A percentile compares a stretch with the other conserved stretches of the same genome.
Evolutionary conservation across 345 rosid genomes (phyloP).

Genomic region (Erucastrum elatum): DNA sequence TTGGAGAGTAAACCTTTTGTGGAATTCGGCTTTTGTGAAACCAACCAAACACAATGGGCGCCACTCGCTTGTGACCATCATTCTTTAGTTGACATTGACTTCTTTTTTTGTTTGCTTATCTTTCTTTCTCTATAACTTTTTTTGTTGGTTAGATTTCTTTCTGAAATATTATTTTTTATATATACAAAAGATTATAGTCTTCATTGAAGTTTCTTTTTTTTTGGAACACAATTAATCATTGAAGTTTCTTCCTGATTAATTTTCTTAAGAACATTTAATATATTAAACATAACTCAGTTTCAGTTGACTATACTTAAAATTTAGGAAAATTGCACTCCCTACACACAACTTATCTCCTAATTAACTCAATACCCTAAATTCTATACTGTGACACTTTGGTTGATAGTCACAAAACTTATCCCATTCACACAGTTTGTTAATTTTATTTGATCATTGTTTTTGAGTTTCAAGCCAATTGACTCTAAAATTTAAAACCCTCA

Average conservation of each 20-base stretch:
- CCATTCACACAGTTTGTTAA: too few relatives aligned
- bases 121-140: not conserved
- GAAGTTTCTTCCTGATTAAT: not conserved
- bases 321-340: too few relatives aligned
- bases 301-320: not conserved
- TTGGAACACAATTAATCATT: not conserved
- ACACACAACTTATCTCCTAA: too few relatives aligned
- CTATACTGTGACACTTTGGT: too few relatives aligned
- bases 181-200: not conserved
- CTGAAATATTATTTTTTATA: not conserved
- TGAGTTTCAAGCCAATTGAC: too few relatives aligned
- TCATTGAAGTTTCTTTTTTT: not conserved
- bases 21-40: not conserved
- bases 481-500: not conserved
- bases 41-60: slow-evolving; percentile 18
- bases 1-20: not conserved
- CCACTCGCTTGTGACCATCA: slow-evolving; percentile 2
- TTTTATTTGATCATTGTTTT: too few relatives aligned
- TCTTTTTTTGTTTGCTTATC: not conserved
- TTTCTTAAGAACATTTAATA: not conserved
- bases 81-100: slow-evolving; percentile 30
- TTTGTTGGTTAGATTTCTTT: not conserved
- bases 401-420: too few relatives aligned
- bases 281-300: not conserved
- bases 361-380: too few relatives aligned